Evolutionary conservation across 2,329 filamentous ascomycete species (phyloP).

Genomic region (Colletotrichum noveboracense): DNA sequence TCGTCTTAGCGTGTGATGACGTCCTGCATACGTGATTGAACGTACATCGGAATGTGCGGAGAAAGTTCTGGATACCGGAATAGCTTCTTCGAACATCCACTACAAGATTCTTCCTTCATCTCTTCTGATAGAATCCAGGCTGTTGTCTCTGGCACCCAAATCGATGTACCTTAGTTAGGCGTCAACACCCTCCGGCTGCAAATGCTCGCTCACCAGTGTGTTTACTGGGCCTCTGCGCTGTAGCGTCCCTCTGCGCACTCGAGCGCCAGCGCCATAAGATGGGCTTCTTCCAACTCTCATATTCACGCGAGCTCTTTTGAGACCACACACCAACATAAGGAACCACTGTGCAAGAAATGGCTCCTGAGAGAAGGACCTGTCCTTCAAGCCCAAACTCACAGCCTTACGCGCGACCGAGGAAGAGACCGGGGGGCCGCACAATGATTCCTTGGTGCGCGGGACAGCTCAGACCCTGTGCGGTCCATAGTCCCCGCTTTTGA

Average conservation of each 20-base stretch:
- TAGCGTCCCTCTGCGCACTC: not conserved
- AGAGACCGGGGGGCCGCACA: too few species aligned
- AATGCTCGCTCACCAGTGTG: not conserved
- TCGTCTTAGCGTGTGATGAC: not conserved
- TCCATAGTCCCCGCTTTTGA: not conserved
- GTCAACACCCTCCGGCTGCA: not conserved
- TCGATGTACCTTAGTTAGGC: not conserved
- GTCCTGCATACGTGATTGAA: constrained; percentile 1
- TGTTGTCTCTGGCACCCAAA: not conserved
- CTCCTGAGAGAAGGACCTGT: fast-evolving
- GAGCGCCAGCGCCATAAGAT: not conserved
- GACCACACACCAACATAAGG: not conserved
- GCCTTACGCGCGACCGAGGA: not conserved
- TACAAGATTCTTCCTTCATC: not conserved
- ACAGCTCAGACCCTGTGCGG: not conserved
- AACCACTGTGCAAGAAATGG: not conserved
- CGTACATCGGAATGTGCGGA: not conserved
- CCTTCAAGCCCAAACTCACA: not conserved
- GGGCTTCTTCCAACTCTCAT: not conserved
- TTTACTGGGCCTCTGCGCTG: not conserved
- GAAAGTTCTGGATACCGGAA: not conserved
- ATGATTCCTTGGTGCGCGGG: not conserved
- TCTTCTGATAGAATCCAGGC: not conserved
- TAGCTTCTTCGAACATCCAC: not conserved
- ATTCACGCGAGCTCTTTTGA: not conserved